Conservation (phyloP, 2,329 filamentous ascomycete genomes). For the Aspergillus quadricinctus region DNA sequence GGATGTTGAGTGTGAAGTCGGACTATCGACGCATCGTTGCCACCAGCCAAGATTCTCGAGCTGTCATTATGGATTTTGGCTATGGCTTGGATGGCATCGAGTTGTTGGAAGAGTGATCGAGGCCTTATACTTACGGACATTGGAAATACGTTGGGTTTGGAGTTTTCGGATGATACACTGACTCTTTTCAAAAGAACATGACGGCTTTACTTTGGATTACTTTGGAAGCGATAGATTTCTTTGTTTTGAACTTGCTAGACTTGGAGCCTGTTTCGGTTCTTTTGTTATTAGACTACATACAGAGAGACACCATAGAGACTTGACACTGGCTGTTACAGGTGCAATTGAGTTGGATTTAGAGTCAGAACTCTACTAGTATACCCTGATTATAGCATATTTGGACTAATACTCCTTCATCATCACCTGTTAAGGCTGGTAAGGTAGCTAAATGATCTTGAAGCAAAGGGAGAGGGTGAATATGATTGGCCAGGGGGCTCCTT, state of each 20-base stretch:
- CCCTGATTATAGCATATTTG: background rate
- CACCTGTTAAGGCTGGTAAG: background rate
- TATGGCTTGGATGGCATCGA: constrained; percentile 53
- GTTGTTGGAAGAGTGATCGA: constrained; percentile 41
- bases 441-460: background rate
- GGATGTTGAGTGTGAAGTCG: constrained; percentile 93
- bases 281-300: background rate
- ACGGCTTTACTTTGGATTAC: background rate
- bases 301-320: background rate
- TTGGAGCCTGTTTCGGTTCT: background rate
- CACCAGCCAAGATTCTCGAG: constrained; percentile 89
- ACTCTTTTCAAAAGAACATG: background rate
- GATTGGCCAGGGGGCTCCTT: constrained; percentile 16
- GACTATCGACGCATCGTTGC: constrained; percentile 93
- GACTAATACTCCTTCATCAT: background rate
- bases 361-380: background rate
- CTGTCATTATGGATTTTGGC: constrained; percentile 90
- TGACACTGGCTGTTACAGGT: background rate
- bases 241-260: background rate
- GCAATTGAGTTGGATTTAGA: background rate
- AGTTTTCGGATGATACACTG: constrained; percentile 1
- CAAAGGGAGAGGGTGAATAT: constrained; percentile 2
- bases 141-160: background rate
- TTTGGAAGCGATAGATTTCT: constrained; percentile 18
- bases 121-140: background rate